Conservation (phyloP, 1,284 basidiomycete genomes). For the Ceratorhiza oryzae-sativae region DNA sequence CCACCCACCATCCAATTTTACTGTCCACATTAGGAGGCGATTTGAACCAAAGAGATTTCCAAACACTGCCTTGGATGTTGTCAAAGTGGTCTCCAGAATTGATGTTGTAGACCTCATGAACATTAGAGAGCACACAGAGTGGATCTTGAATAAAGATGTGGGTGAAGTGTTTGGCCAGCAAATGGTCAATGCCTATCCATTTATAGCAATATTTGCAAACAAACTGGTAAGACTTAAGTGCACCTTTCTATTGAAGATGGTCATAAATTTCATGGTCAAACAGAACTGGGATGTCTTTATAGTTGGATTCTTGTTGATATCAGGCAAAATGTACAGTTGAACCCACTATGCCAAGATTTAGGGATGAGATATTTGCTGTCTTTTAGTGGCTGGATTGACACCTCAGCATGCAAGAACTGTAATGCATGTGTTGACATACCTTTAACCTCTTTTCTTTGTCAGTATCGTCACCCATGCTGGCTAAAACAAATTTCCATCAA, state of each 20-base stretch:
- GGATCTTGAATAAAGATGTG: constrained; percentile 99
- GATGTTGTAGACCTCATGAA: constrained; percentile 88
- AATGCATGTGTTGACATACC: constrained; percentile 54
- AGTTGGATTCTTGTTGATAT: constrained; percentile 84
- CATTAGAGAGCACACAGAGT: constrained; percentile 93
- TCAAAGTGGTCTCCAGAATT: not conserved
- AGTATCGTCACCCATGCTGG: constrained; percentile 94
- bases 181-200: constrained; percentile 78
- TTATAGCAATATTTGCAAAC: not conserved
- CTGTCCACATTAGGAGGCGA: constrained; percentile 83
- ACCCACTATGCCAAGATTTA: constrained; percentile 96
- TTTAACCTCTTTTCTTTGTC: constrained; percentile 90
- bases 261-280: constrained; percentile 78
- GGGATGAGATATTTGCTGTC: constrained; percentile 80
- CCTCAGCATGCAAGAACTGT: not conserved
- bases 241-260: constrained; percentile 76
- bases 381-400: constrained; percentile 68
- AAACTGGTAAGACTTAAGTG: constrained; percentile 45
- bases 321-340: constrained; percentile 88
- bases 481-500: constrained; percentile 98
- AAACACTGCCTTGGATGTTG: constrained; percentile 89
- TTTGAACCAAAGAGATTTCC: constrained; percentile 99
- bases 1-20: constrained; percentile 97
- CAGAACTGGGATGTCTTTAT: constrained; percentile 92
- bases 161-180: constrained; percentile 89